These are phyloP conservation scores for Suillus luteus DNA, from an alignment of 768 basidiomycete species.

Conservation along the genomic window DNA sequence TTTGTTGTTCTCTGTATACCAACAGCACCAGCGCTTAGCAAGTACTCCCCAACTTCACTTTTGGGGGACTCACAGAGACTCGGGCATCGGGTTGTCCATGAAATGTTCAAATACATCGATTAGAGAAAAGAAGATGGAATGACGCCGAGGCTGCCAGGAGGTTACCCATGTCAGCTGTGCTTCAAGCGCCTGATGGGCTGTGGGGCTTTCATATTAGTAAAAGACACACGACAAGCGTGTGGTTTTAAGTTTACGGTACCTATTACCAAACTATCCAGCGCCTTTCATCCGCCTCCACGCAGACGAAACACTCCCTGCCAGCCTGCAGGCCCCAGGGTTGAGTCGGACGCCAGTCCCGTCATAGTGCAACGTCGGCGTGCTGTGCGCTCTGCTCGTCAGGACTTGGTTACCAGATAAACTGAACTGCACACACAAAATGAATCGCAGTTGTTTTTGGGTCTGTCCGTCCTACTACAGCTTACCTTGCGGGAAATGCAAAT, in stretches of 20 bases:
- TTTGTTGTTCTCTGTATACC: neutral
- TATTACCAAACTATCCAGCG: neutral
- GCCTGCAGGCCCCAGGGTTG: neutral
- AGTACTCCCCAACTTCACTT: neutral
- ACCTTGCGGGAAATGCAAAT: neutral
- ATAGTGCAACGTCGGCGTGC: neutral
- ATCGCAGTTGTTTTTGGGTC: neutral
- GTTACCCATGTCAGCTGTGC: neutral
- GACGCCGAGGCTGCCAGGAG: neutral
- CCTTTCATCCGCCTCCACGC: neutral
- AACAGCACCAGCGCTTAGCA: neutral
- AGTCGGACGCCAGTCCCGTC: too few relatives aligned
- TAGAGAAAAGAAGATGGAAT: neutral
- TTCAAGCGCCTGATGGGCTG: neutral
- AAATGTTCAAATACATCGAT: neutral
- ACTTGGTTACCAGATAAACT: neutral
- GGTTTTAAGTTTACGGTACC: too few relatives aligned
- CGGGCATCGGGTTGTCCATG: neutral
- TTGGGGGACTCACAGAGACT: neutral
- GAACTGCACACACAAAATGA: neutral
- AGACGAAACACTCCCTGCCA: neutral
- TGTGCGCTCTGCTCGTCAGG: too few relatives aligned
- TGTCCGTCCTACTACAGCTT: neutral
- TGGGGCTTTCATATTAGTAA: neutral
- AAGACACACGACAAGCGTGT: neutral